A percentile compares a stretch with the other conserved stretches of the same genome.
phyloP scores from a whole-genome alignment of 352 stramenopile genomes.

The Phytopythium cucurbitacearum region DNA sequence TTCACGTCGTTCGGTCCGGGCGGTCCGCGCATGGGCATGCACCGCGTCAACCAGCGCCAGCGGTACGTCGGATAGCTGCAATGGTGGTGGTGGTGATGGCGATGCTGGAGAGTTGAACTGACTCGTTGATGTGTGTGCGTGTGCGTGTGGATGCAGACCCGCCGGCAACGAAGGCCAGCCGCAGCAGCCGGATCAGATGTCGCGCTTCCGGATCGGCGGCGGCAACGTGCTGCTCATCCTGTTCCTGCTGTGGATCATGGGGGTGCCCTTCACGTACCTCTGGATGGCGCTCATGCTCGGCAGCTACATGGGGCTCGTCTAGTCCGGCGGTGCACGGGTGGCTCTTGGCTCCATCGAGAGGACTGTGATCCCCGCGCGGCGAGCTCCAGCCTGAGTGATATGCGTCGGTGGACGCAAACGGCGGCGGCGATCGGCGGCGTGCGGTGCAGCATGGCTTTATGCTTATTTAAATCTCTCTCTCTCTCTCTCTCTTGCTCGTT shows the following conservation, averaged over 20 bases:
- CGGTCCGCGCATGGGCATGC: slow-evolving; percentile 43
- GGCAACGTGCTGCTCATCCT: slow-evolving; percentile 74
- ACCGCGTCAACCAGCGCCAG: slow-evolving; percentile 45
- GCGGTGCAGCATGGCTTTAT: background rate
- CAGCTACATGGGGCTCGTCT: slow-evolving; percentile 71
- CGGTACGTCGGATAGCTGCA: slow-evolving; percentile 19
- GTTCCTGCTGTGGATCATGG: slow-evolving; percentile 78
- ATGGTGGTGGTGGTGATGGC: background rate
- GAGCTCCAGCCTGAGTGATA: background rate
- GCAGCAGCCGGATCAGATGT: slow-evolving; percentile 27
- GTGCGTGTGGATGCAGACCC: background rate
- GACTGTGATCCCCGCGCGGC: background rate
- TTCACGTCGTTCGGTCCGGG: slow-evolving; percentile 71
- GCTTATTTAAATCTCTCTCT: slow-evolving; percentile 3
- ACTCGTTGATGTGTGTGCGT: background rate
- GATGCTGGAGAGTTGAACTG: background rate
- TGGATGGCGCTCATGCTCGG: slow-evolving; percentile 77
- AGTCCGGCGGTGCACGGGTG: background rate
- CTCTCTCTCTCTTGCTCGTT: too few relatives aligned
- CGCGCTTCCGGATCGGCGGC: slow-evolving; percentile 57
- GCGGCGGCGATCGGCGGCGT: background rate
- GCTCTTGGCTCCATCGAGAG: background rate
- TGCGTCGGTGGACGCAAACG: too few relatives aligned
- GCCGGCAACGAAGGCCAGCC: background rate
- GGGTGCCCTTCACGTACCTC: slow-evolving; percentile 71